Percentiles rank a stretch among this genome's conserved stretches.
Conservation (phyloP, 1,139 yeast genomes). For the Candida anutae region DNA sequence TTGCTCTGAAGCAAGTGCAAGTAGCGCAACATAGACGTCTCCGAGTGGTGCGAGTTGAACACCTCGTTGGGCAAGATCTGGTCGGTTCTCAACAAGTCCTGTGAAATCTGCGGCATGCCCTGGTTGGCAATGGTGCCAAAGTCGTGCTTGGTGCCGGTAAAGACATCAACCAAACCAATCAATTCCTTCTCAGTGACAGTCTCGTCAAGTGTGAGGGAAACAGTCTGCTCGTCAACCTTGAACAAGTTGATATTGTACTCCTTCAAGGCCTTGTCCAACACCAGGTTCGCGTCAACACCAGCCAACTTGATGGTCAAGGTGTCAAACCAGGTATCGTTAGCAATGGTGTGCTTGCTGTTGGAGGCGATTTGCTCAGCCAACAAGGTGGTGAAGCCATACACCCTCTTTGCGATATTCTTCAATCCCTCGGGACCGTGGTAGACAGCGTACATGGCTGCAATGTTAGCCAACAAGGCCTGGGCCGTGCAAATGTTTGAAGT, state of each 20-base stretch:
- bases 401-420: slow-evolving; percentile 67
- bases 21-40: slow-evolving; percentile 90
- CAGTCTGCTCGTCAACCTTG: slow-evolving; percentile 53
- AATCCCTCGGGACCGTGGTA: slow-evolving; percentile 96
- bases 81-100: slow-evolving; percentile 52
- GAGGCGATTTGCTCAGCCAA: slow-evolving; percentile 50
- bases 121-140: slow-evolving; percentile 10
- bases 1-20: slow-evolving; percentile 77
- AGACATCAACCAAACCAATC: slow-evolving; percentile 46
- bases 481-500: slow-evolving; percentile 97
- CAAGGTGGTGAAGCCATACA: slow-evolving; percentile 66
- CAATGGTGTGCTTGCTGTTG: slow-evolving; percentile 36
- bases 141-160: slow-evolving; percentile 31
- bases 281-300: slow-evolving; percentile 43
- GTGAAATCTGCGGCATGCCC: slow-evolving; percentile 46
- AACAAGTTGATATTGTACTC: slow-evolving; percentile 67
- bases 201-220: slow-evolving; percentile 81
- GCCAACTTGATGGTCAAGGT: slow-evolving; percentile 64
- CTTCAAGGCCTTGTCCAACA: slow-evolving; percentile 51
- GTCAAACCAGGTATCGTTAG: slow-evolving; percentile 72
- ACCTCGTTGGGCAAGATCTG: slow-evolving; percentile 64
- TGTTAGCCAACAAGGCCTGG: slow-evolving; percentile 91
- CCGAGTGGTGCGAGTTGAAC: slow-evolving; percentile 84
- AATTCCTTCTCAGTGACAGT: slow-evolving; percentile 66
- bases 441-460: slow-evolving; percentile 92